Percentiles rank a stretch among this genome's conserved stretches.
phyloP scores from a whole-genome alignment of 441 rosid species.

The Gossypium lobatum region DNA sequence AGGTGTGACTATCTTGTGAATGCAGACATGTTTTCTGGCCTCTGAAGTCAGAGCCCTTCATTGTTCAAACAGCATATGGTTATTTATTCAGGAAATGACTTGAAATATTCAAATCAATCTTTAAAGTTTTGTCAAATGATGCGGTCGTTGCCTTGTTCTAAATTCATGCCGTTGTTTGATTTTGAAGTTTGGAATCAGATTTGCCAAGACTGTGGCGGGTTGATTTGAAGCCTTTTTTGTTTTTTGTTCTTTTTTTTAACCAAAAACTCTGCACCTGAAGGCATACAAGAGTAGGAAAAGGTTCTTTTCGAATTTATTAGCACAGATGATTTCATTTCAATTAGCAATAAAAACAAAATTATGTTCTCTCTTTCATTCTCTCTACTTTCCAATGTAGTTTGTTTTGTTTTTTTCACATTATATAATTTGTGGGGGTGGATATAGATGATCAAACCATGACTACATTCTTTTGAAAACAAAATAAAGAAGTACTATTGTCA shows the following conservation, averaged over 20 bases:
- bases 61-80: neutral
- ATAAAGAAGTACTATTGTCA: neutral
- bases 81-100: neutral
- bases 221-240: neutral
- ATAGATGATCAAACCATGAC: neutral
- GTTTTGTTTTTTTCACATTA: neutral
- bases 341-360: neutral
- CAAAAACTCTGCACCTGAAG: neutral
- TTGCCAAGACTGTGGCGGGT: neutral
- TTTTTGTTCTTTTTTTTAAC: neutral
- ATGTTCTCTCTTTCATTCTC: neutral
- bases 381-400: neutral
- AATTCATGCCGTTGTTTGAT: neutral
- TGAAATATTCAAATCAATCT: conserved; percentile 9
- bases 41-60: neutral
- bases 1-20: neutral
- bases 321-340: neutral
- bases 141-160: neutral
- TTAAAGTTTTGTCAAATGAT: neutral
- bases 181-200: neutral
- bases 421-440: neutral
- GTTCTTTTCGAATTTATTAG: neutral
- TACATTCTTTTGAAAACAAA: neutral
- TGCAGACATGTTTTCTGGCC: neutral
- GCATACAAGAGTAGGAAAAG: neutral